Conservation (phyloP, 2,329 filamentous ascomycete species). For the Celoporthe dispersa region DNA sequence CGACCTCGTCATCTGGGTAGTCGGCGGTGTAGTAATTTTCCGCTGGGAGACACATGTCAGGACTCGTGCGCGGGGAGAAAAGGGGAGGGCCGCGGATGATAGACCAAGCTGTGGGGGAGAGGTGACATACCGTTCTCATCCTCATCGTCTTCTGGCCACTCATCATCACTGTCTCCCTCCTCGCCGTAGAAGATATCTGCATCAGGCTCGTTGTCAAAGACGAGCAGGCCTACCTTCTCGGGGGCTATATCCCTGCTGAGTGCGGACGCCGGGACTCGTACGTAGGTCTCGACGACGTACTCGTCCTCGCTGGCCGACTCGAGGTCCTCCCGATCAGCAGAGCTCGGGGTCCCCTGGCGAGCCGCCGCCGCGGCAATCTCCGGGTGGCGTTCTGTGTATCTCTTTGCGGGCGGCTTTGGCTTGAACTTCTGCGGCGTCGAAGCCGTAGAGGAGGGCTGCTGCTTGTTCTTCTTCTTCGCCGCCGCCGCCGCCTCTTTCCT, state of each 20-base stretch:
- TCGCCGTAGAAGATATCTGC: conserved; percentile 63
- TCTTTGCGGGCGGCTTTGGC: conserved; percentile 58
- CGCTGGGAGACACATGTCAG: conserved; percentile 49
- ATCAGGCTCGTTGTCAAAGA: conserved; percentile 63
- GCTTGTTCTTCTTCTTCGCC: conserved; percentile 30
- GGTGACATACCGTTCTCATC: conserved; percentile 67
- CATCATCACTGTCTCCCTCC: conserved; percentile 66
- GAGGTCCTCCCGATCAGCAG: conserved; percentile 31
- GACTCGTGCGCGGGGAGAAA: no score
- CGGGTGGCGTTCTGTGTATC: conserved; percentile 62
- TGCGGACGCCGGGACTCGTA: conserved; percentile 60
- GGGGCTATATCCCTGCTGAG: conserved; percentile 52
- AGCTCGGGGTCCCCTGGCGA: conserved; percentile 25
- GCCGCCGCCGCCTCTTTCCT: conserved; percentile 19
- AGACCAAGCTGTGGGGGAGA: no score
- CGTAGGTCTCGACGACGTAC: conserved; percentile 68
- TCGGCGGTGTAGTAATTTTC: conserved; percentile 81
- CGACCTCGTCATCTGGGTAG: conserved; percentile 80
- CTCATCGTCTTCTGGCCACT: conserved; percentile 62
- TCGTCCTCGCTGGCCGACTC: conserved; percentile 52
- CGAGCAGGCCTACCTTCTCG: conserved; percentile 59
- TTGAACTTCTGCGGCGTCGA: conserved; percentile 49
- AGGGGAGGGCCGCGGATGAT: neutral
- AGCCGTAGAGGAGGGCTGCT: conserved; percentile 24
- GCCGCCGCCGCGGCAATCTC: conserved; percentile 38